Base-by-base conservation (phyloP, 73 alveolate species). In the Halteria grandinella region DNA sequence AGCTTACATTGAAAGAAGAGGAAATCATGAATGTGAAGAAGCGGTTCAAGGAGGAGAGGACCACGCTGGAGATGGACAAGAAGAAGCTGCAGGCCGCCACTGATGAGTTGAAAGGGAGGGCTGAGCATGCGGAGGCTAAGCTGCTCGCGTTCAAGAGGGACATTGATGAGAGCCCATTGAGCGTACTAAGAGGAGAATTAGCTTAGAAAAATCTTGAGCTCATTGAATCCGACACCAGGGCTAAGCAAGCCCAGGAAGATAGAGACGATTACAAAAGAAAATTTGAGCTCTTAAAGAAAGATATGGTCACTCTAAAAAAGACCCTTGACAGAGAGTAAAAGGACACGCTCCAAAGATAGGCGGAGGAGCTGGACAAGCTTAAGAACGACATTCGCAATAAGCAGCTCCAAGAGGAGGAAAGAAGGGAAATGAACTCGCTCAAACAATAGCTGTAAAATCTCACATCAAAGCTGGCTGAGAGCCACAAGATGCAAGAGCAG, bases 1-100 rank as follows among this genome's bases (percentile, higher is more conserved):
- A 76, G 72, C 75, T 94, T 37, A 75, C 88, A 45, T 54, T 63
- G 47, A 94, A 94, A 79, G 99, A 94, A 59, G 99, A 94, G 50
- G 99, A 94, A 86, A 94, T 91, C 31, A 82, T 82, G 55, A 86
- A 81, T 69, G 72, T 86, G 0, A 91, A 89, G 76, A 87, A 83
- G 75, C 54, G 95, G 31, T 80, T 84, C 48, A 91, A 91, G 62
- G 99, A 94, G 33, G 95, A 88, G 58, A 81, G 62, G 79, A 25
- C 34, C 8, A 59, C 70, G 58, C 90, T 86, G 34, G 89, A 82
- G 63, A 75, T 75, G 57, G 96, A 77, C 27, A 94, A 52, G 48
- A 86, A 78, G 44, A 64, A 69, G 33, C 75, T 89, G 23, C 55
- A 76, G 36, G 70, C 62, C 43, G 74, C 75, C 58, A 44, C 77